Base-by-base conservation (phyloP, 2,329 filamentous ascomycete genomes). In the Pyricularia grisea region DNA sequence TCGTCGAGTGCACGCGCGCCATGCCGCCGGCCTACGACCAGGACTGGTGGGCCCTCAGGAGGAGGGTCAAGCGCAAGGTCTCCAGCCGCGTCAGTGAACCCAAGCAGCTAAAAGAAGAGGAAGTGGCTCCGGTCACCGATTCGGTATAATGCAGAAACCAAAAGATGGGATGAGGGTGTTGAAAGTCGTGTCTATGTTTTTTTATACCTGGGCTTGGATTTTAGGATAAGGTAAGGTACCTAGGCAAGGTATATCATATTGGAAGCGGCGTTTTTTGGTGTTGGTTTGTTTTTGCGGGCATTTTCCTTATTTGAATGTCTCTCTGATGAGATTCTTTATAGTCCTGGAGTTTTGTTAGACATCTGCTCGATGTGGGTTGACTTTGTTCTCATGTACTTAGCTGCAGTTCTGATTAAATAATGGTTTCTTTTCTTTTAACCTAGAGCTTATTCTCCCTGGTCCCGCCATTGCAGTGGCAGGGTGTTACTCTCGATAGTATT, bases 1-100 rank as follows among this genome's bases (percentile, higher is more conserved):
- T 87, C 63, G 83, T 80, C n/a, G 84, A 87, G 71, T 87, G 85
- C 78, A 84, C 83, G 4, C 80, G 82, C 72, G 83, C 83, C 2
- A 75, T 87, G 11, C 85, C 81, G 31, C 9, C 31, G 20, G 65
- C 65, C 31, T 23, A 23, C n/a, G 65, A 36, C 14, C 64, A 25
- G 31, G 65, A 55, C 17, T 55, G 42, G 42, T 55, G 42, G 42
- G 42, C 42, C 17, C 42, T 55, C 20, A 55, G 42, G 42, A 55
- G 42, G 42, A 55, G 42, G 42, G 42, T 55, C 20, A 55, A 55
- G 42, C 42, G 42, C 42, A 55, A 55, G 20, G 42, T 55, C 20
- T 20, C 42, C 17, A 55, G 20, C 42, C 42, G 42, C 20, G 17
- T 55, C 42, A 55, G 20, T 20, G 42, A 55, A n/a, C 17, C 42